Percentiles rank a stretch among this genome's conserved stretches.
Evolutionary conservation across 2,329 filamentous ascomycete genomes (phyloP).

Genomic region (Knufia fluminis): DNA sequence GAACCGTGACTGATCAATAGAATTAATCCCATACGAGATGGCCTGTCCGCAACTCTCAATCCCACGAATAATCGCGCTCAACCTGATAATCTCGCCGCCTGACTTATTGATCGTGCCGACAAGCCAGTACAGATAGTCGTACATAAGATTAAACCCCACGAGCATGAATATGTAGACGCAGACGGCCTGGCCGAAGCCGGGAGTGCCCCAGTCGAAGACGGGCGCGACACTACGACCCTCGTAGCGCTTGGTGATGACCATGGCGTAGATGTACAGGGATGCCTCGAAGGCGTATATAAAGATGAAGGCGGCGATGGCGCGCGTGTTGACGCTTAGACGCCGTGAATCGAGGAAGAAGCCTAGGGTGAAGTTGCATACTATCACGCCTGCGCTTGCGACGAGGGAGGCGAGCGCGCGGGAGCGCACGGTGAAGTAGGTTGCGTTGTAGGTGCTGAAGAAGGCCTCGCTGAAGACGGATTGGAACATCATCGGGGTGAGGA

Average conservation of each 20-base stretch:
- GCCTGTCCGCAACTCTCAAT: constrained; percentile 40
- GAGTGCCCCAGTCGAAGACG: constrained; percentile 55
- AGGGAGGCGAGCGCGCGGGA: constrained; percentile 62
- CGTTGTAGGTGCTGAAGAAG: constrained; percentile 61
- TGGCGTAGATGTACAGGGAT: constrained; percentile 44
- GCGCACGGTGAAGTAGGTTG: constrained; percentile 61
- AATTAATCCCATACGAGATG: constrained; percentile 37
- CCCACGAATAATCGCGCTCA: constrained; percentile 36
- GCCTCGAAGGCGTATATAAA: constrained; percentile 39
- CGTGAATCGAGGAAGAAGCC: constrained; percentile 55
- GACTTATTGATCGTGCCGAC: constrained; percentile 48
- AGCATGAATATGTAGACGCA: constrained; percentile 59
- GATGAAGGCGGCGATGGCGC: constrained; percentile 38
- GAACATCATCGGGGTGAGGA: no score
- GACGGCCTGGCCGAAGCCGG: constrained; percentile 58
- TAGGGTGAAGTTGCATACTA: constrained; percentile 53
- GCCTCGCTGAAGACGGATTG: no score
- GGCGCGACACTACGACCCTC: constrained; percentile 43
- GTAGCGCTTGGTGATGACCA: constrained; percentile 40
- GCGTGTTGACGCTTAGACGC: constrained; percentile 30
- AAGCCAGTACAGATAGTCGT: constrained; percentile 60
- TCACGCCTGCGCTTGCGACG: constrained; percentile 56
- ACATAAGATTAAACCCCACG: constrained; percentile 62
- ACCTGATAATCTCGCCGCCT: constrained; percentile 41
- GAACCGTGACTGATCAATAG: constrained; percentile 27